A percentile compares a stretch with the other conserved stretches of the same genome.
Evolutionary conservation across 495 filamentous ascomycete species (phyloP).

Genomic region (Evansstolkia leycettana): DNA sequence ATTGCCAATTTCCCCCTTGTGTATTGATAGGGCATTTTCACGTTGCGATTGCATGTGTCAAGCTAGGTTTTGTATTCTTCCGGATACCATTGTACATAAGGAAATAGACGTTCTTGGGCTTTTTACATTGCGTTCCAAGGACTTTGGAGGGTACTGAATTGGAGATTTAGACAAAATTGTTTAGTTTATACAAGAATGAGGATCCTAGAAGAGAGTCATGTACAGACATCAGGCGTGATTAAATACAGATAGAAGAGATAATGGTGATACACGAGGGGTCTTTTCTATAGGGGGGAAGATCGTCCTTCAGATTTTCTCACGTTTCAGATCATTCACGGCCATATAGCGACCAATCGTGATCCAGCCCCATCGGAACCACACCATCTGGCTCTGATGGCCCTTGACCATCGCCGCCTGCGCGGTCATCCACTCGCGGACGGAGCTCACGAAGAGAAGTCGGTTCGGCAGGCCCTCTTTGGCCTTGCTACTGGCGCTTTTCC

Average conservation of each 20-base stretch:
- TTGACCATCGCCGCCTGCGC: conserved; percentile 78
- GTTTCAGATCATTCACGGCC: conserved; percentile 79
- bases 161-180: no score
- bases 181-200: conserved; percentile 5
- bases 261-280: no score
- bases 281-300: no score
- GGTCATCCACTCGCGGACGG: conserved; percentile 42
- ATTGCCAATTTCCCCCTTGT: no score
- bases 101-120: no score
- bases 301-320: conserved; percentile 39
- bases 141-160: no score
- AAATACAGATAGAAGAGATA: conserved; percentile 2
- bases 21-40: no score
- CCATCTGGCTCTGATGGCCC: conserved; percentile 91
- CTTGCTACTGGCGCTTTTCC: conserved; percentile 14
- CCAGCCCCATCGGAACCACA: conserved; percentile 97
- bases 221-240: conserved; percentile 3
- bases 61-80: no score
- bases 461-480: conserved; percentile 31
- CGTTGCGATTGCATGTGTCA: no score
- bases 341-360: conserved; percentile 86
- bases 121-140: no score
- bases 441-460: conserved; percentile 58
- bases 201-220: background rate
- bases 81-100: no score